Evolutionary conservation across 2,329 filamentous ascomycete genomes (phyloP), one percentile per base, ranked within the genome.

Genomic region (Teratosphaeria epicoccoides): DNA sequence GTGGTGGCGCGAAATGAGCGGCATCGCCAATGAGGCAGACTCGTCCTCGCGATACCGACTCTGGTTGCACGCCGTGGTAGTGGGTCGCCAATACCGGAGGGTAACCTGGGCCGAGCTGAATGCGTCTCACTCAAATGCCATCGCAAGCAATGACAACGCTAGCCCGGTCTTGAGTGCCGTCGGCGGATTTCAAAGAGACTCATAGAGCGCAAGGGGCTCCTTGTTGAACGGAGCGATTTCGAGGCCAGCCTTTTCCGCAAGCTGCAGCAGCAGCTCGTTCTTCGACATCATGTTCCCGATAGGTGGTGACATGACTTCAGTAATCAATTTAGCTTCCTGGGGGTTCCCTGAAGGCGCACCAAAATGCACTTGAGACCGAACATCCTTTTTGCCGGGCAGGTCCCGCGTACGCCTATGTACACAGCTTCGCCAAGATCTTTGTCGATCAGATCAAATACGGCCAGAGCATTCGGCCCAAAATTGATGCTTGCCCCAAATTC

Each of bases 391-490:
- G n/a, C 56, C 60, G 1, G 60, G 51, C 22, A 60, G 58, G 52
- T 74, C 74, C 6, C 58, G 60, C 0, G 71, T 74, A 22, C 66
- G 69, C 0, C 71, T 67, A 6, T 59, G 29, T 61, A 59, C 29
- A 74, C 61, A 22, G 56, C 57, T 11, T 64, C 60, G 25, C 58
- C 58, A 2, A 64, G 49, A 11, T 65, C 66, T 1, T 76, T 73
- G 29, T 76, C 73, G 52, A 82, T 67, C 88, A 97, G 78, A 83
- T 96, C 64, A 88, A 98, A 81, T 87, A 90, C 70, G 81, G 96
- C 68, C 95, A 97, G 85, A 85, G 87, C 71, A 83, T 84, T 72
- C n/a, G 79, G 76, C 1, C 77, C 77, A 26, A 83, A 72, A 10
- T 74, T 74, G 6, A 82, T 71, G 11, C 79, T 81, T 1, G 78